A percentile compares a stretch with the other conserved stretches of the same genome.
Evolutionary conservation across 805 yeast species (phyloP).

Genomic region (Candida pini): DNA sequence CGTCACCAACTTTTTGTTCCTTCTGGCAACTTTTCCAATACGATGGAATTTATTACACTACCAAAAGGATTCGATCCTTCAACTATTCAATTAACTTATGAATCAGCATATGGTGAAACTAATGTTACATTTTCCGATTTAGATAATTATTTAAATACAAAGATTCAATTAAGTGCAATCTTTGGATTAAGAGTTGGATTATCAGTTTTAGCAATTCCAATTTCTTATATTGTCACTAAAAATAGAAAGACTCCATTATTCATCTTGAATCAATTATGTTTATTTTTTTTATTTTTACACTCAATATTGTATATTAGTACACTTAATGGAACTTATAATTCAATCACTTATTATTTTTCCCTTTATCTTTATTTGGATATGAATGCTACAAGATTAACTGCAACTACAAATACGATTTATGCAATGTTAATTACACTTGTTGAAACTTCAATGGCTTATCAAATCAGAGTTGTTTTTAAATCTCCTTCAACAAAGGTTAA

Average conservation of each 20-base stretch:
- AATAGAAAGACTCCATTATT: constrained; percentile 65
- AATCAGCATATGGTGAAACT: constrained; percentile 36
- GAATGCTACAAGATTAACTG: constrained; percentile 41
- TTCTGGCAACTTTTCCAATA: background rate
- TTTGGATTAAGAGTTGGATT: constrained; percentile 59
- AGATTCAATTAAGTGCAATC: constrained; percentile 36
- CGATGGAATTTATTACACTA: constrained; percentile 3
- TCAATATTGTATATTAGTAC: constrained; percentile 55
- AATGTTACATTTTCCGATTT: constrained; percentile 36
- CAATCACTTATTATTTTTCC: constrained; percentile 43
- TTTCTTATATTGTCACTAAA: constrained; percentile 44
- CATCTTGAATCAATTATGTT: constrained; percentile 58
- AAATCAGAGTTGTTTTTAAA: constrained; percentile 64
- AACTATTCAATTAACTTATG: constrained; percentile 31
- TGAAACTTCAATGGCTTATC: constrained; percentile 64
- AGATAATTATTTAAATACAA: constrained; percentile 31
- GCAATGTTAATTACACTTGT: constrained; percentile 54
- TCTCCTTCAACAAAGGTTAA: constrained; percentile 40
- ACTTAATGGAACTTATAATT: constrained; percentile 45
- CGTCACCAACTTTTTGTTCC: background rate
- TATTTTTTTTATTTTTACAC: constrained; percentile 52
- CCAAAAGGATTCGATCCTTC: constrained; percentile 17
- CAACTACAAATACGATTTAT: constrained; percentile 58
- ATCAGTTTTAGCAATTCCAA: constrained; percentile 39
- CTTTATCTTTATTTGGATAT: constrained; percentile 35